These are phyloP conservation scores for Curvularia eragrostidis DNA, from an alignment of 2,329 filamentous ascomycete genomes.

Conservation along the genomic window DNA sequence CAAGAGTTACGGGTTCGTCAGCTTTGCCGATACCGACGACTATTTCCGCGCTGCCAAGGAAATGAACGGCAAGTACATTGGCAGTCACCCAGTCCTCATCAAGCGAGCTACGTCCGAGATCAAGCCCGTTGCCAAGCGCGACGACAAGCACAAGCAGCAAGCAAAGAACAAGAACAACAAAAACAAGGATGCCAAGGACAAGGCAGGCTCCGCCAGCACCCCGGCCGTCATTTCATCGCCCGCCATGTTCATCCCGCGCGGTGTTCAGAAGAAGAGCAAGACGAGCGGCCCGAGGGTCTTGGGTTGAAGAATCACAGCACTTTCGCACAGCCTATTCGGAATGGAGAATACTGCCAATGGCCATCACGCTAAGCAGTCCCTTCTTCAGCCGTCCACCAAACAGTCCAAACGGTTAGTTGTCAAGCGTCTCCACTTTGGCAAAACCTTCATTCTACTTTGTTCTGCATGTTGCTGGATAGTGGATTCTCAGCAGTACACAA, in stretches of 20 bases:
- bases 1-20: constrained; percentile 95
- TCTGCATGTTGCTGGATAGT: not conserved
- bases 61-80: constrained; percentile 99
- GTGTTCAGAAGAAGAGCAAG: constrained; percentile 45
- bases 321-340: not conserved
- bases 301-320: constrained; percentile 26
- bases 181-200: constrained; percentile 44
- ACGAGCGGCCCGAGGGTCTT: constrained; percentile 34
- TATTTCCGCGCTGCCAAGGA: constrained; percentile 96
- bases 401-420: constrained; percentile 7
- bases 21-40: constrained; percentile 92
- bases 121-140: constrained; percentile 69
- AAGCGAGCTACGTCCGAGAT: constrained; percentile 92
- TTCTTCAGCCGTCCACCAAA: not conserved
- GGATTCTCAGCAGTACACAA: not conserved
- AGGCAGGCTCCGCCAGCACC: constrained; percentile 17
- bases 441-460: not conserved
- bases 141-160: constrained; percentile 48
- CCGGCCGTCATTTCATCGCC: constrained; percentile 23
- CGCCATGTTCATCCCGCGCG: constrained; percentile 36
- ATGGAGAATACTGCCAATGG: not conserved
- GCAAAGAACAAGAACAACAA: constrained; percentile 60
- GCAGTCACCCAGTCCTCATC: constrained; percentile 89
- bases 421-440: not conserved
- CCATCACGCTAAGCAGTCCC: not conserved